Base-by-base conservation (phyloP, 2,329 filamentous ascomycete species). In the Arthrobotrys sinensis region DNA sequence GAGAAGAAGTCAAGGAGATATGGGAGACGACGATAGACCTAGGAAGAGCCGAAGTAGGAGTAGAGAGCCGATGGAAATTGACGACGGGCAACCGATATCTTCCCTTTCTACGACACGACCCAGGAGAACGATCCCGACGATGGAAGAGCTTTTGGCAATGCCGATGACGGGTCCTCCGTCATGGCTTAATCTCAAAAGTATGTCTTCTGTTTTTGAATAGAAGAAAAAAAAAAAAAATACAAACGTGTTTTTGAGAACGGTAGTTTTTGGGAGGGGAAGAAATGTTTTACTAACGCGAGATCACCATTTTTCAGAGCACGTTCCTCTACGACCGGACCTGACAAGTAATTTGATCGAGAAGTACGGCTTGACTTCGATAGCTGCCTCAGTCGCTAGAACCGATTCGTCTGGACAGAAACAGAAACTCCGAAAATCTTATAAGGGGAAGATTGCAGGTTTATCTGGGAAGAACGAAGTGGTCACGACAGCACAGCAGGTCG, bases 371-470 rank as follows among this genome's bases (percentile, higher is more conserved):
- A 83, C 85, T 69, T 78, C 82, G 21, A 84, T 88, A 36, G 86
- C 87, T 64, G 83, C 84, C 53, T 86, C 85, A 24, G 87, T 88
- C 34, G 86, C 85, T 36, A 84, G 87, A 60, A 85, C 83, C 40
- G 86, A 89, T 80, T 85, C 86, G 10, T 87, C 86, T 10, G 87
- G 87, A 76, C 86, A 86, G 80, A 88, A 88, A 83, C 88, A 88
- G 81, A 87, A 87, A 81, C 83, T 89, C 40, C 85, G 87, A 45
- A 88, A 88, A 81, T 87, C 86, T 38, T 88, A 88, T 81, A 87
- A 87, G 81, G 86, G 86, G 60, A 87, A 88, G 80, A 85, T 88
- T 76, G 87, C 87, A 81, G 83, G 83, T 45, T 82, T 88, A 72
- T 84, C 86, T 28, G 87, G 87, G 57, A 85, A 86, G 79, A 86